Evolutionary conservation across 2,329 filamentous ascomycete genomes (phyloP).

Genomic region (Beauveria brongniartii): DNA sequence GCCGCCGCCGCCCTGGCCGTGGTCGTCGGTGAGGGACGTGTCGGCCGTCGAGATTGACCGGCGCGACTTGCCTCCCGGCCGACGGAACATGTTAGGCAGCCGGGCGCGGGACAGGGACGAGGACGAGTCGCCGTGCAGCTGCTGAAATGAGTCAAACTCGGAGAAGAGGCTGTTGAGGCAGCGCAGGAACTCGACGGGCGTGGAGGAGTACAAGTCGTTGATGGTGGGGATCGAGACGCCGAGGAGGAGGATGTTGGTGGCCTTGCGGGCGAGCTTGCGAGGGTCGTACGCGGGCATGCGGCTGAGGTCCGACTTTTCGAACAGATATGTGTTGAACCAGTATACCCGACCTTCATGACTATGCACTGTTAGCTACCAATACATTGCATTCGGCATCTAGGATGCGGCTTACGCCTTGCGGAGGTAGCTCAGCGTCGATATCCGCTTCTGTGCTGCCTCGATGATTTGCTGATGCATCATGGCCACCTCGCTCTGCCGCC

Average conservation of each 20-base stretch:
- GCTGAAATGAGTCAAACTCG: constrained; percentile 92
- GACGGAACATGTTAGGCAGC: constrained; percentile 76
- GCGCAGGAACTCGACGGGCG: constrained; percentile 76
- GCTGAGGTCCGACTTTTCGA: constrained; percentile 71
- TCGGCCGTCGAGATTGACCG: constrained; percentile 43
- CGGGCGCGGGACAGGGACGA: constrained; percentile 68
- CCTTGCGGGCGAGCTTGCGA: constrained; percentile 77
- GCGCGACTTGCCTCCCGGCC: constrained; percentile 51
- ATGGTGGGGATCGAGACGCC: constrained; percentile 86
- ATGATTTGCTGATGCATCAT: constrained; percentile 60
- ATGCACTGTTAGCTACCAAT: constrained; percentile 2
- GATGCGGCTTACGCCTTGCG: constrained; percentile 67
- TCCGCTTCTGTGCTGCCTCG: constrained; percentile 82
- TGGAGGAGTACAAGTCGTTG: constrained; percentile 76
- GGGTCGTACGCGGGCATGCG: constrained; percentile 80
- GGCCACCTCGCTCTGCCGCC: constrained; percentile 37
- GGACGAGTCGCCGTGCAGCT: constrained; percentile 70
- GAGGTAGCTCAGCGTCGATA: constrained; percentile 88
- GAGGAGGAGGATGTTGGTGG: constrained; percentile 87
- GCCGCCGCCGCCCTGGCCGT: constrained; percentile 17
- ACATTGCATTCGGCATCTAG: not conserved
- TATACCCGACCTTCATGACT: constrained; percentile 92
- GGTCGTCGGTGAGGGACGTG: constrained; percentile 19
- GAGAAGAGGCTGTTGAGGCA: constrained; percentile 75
- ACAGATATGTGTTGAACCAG: constrained; percentile 97